These are phyloP conservation scores for Cadophora malorum DNA, from an alignment of 2,329 filamentous ascomycete genomes.

Conservation along the genomic window DNA sequence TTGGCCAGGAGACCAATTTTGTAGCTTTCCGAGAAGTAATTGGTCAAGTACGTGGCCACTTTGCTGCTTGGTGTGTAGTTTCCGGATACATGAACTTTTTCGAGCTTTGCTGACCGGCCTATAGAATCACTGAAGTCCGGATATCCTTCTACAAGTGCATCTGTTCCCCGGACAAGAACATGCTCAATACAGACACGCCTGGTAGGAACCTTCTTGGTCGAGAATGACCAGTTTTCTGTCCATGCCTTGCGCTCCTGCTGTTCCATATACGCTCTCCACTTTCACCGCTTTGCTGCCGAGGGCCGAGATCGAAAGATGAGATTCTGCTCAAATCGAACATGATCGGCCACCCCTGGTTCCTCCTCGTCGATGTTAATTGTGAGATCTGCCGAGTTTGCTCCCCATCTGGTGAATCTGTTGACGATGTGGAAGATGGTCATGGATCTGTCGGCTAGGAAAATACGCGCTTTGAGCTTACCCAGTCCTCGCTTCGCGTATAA, in stretches of 20 bases:
- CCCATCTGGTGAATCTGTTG: not conserved
- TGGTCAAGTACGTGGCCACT: not conserved
- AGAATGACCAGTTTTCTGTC: not conserved
- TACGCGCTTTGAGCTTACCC: not conserved
- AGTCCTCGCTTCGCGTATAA: not conserved
- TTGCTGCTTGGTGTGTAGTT: not conserved
- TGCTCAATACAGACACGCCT: not conserved
- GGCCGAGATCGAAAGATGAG: not conserved
- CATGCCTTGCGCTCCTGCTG: not conserved
- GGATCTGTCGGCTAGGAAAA: no score
- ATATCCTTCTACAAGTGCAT: not conserved
- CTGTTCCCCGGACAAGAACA: not conserved
- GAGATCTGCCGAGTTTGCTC: not conserved
- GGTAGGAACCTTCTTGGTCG: no score
- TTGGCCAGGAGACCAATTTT: not conserved
- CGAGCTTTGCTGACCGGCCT: not conserved
- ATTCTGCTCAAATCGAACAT: not conserved
- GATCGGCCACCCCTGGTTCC: not conserved
- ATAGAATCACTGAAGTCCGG: not conserved
- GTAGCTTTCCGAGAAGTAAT: not conserved
- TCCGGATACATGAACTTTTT: not conserved
- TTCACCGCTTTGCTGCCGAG: not conserved
- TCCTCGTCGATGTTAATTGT: conserved; percentile 11
- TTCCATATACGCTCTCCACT: not conserved
- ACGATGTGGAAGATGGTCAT: not conserved